Evolutionary conservation across 169 alveolate species (phyloP).

Genomic region (Eimeria tenella): DNA sequence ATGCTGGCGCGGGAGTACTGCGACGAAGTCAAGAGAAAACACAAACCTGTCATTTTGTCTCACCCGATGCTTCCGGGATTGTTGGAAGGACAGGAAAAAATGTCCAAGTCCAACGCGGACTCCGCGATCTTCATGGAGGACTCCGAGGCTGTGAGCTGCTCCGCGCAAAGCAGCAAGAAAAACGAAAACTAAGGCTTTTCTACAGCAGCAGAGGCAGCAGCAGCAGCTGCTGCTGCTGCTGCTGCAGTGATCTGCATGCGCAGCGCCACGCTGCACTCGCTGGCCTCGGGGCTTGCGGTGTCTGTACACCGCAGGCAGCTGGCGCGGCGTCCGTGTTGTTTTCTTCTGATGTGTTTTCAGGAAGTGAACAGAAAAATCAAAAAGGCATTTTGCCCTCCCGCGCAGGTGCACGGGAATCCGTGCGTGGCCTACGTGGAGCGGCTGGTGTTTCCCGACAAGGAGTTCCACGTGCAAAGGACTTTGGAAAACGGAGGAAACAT

Average conservation of each 20-base stretch:
- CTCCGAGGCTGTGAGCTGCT: slow-evolving; percentile 86
- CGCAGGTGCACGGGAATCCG: slow-evolving; percentile 95
- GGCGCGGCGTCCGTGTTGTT: neutral
- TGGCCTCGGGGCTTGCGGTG: no score
- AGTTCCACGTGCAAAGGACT: slow-evolving; percentile 58
- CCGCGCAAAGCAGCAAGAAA: no score
- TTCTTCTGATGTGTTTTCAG: neutral
- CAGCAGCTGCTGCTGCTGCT: no score
- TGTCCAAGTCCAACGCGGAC: slow-evolving; percentile 96
- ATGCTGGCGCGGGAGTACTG: slow-evolving; percentile 98
- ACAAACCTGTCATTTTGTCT: slow-evolving; percentile 93
- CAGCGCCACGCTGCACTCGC: no score
- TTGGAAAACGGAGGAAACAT: slow-evolving; percentile 87
- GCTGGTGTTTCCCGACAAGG: slow-evolving; percentile 91
- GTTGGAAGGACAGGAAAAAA: slow-evolving; percentile 97
- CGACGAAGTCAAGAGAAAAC: slow-evolving; percentile 79
- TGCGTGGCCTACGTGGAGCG: slow-evolving; percentile 93
- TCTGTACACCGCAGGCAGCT: neutral
- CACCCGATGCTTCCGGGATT: slow-evolving; percentile 95
- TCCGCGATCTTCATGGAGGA: slow-evolving; percentile 99
- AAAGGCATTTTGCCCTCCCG: slow-evolving; percentile 97
- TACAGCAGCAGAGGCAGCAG: no score
- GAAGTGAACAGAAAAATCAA: slow-evolving; percentile 96
- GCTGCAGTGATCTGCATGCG: no score
- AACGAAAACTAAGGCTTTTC: no score